Evolutionary conservation across 176 grass and related monocot genomes (phyloP), one percentile per base, ranked within the genome.

Genomic region (Aegilops bicornis): DNA sequence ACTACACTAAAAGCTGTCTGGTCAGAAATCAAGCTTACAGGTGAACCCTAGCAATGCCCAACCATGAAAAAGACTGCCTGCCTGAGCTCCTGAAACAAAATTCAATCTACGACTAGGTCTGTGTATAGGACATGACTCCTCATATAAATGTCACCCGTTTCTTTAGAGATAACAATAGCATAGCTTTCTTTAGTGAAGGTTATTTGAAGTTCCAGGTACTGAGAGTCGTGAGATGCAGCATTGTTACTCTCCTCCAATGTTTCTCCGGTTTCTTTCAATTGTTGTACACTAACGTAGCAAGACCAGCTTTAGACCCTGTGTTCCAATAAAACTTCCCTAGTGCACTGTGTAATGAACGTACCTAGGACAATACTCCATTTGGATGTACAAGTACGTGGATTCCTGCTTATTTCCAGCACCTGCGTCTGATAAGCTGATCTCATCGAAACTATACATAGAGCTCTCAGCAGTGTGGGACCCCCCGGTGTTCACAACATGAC

Each of bases 311-410:
- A 31, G 37, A 45, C 24, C 25, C n/a, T 65, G 37, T 64, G 13
- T 80, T 80, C 78, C 16, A 45, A 66, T 29, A 30, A 80, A 45
- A 45, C 8, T 47, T 63, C 37, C 19, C 33, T 79, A 10, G 39
- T 84, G 39, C 74, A 78, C 25, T 56, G 86, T 24, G 19, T 59
- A 76, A 31, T 76, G 42, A 85, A 81, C 78, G 0, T 54, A 98
- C 93, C 93, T 91, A 64, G 93, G 96, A 63, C 96, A 98, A 89
- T 95, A 98, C 72, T 98, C 96, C 96, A 98, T 98, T 94, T 98
- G 96, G 74, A 98, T 98, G 72, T 98, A 98, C 88, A 98, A 84
- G 86, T 96, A 95, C 56, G 93, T 98, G 35, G 74, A 94, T 96
- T 96, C 92, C 85, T 89, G 84, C 86, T 82, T 93, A 86, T 91